phyloP scores from a whole-genome alignment of 2,329 filamentous ascomycete genomes.

The Colletotrichum sp. region DNA sequence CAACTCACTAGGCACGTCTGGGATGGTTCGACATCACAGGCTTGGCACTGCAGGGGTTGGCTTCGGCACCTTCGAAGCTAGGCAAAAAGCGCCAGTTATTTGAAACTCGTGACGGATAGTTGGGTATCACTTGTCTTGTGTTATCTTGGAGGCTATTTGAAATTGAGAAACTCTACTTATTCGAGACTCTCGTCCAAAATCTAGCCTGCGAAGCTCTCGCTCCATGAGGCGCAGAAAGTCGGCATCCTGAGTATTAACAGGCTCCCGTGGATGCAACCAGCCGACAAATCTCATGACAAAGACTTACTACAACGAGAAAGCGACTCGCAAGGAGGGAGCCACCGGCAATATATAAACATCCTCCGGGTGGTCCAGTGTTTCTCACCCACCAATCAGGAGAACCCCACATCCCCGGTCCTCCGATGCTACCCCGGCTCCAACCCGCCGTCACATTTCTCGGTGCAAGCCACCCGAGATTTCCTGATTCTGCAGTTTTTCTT shows the following conservation, averaged over 20 bases:
- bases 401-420: neutral
- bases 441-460: constrained; percentile 12
- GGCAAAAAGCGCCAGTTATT: neutral
- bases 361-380: neutral
- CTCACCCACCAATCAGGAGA: neutral
- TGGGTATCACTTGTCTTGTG: neutral
- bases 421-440: constrained; percentile 4
- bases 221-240: neutral
- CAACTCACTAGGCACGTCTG: neutral
- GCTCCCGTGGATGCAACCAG: neutral
- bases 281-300: neutral
- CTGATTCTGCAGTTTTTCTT: constrained; percentile 7
- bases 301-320: neutral
- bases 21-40: neutral
- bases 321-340: neutral
- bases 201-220: neutral
- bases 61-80: neutral
- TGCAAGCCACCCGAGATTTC: constrained; percentile 15
- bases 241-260: neutral
- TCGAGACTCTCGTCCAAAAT: neutral
- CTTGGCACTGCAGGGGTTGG: neutral
- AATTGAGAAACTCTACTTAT: neutral
- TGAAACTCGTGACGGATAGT: neutral
- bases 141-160: neutral
- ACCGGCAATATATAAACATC: neutral